Conservation (phyloP, 257 asterid genomes). For the Capsicum rhomboideum region DNA sequence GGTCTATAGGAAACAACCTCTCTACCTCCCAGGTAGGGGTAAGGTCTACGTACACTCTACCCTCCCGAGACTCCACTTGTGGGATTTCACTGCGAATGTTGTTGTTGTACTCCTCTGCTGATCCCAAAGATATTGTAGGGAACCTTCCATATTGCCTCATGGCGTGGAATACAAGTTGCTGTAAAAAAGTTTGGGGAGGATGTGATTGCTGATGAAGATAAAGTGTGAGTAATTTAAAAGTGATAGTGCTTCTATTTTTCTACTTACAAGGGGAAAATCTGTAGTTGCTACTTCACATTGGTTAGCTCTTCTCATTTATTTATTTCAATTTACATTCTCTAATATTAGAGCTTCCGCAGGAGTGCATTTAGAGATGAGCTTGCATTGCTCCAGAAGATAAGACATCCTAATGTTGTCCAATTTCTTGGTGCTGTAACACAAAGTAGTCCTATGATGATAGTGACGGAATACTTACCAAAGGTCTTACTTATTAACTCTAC, state of each 20-base stretch:
- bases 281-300: background rate
- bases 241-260: background rate
- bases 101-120: background rate
- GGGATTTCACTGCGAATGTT: background rate
- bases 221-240: slow-evolving; percentile 51
- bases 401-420: slow-evolving; percentile 96
- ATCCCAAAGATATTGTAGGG: slow-evolving; percentile 34
- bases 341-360: slow-evolving; percentile 29
- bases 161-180: slow-evolving; percentile 93
- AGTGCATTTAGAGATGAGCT: slow-evolving; percentile 85
- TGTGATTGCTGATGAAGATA: slow-evolving; percentile 57
- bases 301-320: background rate
- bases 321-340: background rate
- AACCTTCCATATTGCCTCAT: slow-evolving; percentile 62
- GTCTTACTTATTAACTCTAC: slow-evolving; percentile 19
- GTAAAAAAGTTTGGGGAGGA: slow-evolving; percentile 83
- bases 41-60: background rate
- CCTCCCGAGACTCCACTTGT: background rate
- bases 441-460: slow-evolving; percentile 98
- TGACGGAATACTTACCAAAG: slow-evolving; percentile 91
- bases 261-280: background rate
- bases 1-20: too few relatives aligned
- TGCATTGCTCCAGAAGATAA: slow-evolving; percentile 75
- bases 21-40: background rate
- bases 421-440: slow-evolving; percentile 99